Conservation (phyloP, 1,284 basidiomycete genomes). For the Tilletia walkeri region DNA sequence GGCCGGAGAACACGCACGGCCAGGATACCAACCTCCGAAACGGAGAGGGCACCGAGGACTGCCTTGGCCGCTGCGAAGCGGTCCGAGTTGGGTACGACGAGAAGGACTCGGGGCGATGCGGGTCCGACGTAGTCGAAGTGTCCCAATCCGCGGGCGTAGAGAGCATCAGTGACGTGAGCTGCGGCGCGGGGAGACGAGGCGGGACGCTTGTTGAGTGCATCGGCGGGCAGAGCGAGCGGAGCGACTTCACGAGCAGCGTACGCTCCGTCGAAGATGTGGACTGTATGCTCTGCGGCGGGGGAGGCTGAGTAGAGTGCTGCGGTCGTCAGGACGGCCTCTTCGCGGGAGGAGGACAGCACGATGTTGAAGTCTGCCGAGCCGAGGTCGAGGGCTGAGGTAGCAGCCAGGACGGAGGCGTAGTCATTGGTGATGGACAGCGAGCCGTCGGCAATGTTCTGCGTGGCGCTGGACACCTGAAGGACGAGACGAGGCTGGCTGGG, state of each 20-base stretch:
- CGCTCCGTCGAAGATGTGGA: constrained; percentile 55
- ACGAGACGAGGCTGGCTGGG: constrained; percentile 45
- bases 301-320: constrained; percentile 42
- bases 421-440: constrained; percentile 48
- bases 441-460: constrained; percentile 32
- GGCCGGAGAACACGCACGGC: constrained; percentile 42
- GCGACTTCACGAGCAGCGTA: constrained; percentile 48
- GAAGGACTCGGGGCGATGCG: constrained; percentile 39
- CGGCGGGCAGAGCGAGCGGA: constrained; percentile 36
- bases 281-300: constrained; percentile 36
- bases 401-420: constrained; percentile 49
- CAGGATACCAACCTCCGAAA: constrained; percentile 41
- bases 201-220: constrained; percentile 32
- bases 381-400: constrained; percentile 33
- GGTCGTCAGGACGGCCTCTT: constrained; percentile 50
- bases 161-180: constrained; percentile 61
- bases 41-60: constrained; percentile 39
- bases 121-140: constrained; percentile 52
- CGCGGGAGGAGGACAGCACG: constrained; percentile 44
- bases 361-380: constrained; percentile 38
- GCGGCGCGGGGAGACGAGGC: constrained; percentile 78
- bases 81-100: constrained; percentile 51
- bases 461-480: constrained; percentile 51
- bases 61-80: constrained; percentile 44
- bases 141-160: constrained; percentile 23